Conservation (phyloP, 176 grass and related monocot genomes). For the Phyllostachys edulis region DNA sequence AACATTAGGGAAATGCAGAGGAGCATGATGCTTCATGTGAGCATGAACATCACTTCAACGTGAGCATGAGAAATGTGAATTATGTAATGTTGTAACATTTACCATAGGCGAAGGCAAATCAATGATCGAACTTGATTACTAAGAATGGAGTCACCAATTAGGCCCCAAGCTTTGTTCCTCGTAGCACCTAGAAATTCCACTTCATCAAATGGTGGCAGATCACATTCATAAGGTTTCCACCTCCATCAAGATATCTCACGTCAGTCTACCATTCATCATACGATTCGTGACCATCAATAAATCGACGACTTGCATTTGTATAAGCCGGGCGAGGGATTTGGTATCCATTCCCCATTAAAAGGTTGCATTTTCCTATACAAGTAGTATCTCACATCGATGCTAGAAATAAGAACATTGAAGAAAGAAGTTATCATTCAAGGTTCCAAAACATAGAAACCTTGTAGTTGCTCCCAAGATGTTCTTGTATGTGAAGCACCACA, state of each 20-base stretch:
- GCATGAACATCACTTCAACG: not conserved
- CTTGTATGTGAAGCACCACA: not conserved
- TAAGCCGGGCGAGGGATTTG: slow-evolving; percentile 66
- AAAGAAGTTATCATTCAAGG: not conserved
- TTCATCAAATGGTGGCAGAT: slow-evolving; percentile 53
- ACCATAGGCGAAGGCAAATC: slow-evolving; percentile 82
- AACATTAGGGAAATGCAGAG: not conserved
- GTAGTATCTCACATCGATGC: slow-evolving; percentile 4
- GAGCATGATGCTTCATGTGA: slow-evolving; percentile 4
- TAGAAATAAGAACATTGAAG: slow-evolving; percentile 26
- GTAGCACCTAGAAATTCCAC: slow-evolving; percentile 62
- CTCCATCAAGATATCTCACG: slow-evolving; percentile 62
- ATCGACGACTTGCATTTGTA: slow-evolving; percentile 69
- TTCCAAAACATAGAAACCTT: slow-evolving; percentile 11
- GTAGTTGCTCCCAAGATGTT: not conserved
- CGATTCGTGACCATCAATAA: slow-evolving; percentile 76
- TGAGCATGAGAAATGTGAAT: not conserved
- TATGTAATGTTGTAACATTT: not conserved
- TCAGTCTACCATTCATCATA: slow-evolving; percentile 73
- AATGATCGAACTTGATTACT: slow-evolving; percentile 85
- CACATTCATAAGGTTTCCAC: slow-evolving; percentile 78
- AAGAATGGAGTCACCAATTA: slow-evolving; percentile 87
- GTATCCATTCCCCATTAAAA: slow-evolving; percentile 66
- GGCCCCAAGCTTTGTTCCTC: slow-evolving; percentile 69
- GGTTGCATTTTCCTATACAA: slow-evolving; percentile 44